phyloP scores from a whole-genome alignment of 73 alveolate genomes.

The Effrenium voratum region DNA sequence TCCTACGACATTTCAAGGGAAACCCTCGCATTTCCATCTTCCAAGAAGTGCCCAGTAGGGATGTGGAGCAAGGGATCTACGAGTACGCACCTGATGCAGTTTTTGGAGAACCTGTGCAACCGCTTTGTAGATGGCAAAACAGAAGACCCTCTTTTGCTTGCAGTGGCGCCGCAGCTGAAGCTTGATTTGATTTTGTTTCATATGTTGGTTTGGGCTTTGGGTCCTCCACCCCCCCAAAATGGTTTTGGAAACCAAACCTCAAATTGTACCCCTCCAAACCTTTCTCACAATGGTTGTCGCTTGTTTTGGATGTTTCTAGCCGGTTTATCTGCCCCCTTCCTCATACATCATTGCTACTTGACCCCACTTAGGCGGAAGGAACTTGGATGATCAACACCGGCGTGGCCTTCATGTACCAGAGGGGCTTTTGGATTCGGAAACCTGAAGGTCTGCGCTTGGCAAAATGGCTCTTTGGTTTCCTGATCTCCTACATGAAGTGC shows the following conservation, averaged over 20 bases:
- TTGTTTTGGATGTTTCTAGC: background rate
- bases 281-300: background rate
- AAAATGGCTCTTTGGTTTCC: background rate
- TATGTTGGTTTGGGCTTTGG: background rate
- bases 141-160: background rate
- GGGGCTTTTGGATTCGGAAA: constrained; percentile 26
- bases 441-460: constrained; percentile 3
- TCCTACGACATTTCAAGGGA: background rate
- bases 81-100: background rate
- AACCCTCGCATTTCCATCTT: background rate
- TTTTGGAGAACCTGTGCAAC: background rate
- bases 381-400: constrained; percentile 13
- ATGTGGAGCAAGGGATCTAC: constrained; percentile 33
- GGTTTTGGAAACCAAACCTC: background rate
- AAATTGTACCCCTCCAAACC: background rate
- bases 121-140: background rate
- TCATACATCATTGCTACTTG: too few relatives aligned
- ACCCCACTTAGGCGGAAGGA: background rate
- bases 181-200: background rate
- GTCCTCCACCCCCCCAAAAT: background rate
- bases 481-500: background rate
- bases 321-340: too few relatives aligned
- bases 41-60: constrained; percentile 18
- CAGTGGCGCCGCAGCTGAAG: background rate
- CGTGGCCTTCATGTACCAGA: background rate